Evolutionary conservation across 768 basidiomycete genomes (phyloP), one percentile per base, ranked within the genome.

Genomic region (Leucogyrophana mollusca): DNA sequence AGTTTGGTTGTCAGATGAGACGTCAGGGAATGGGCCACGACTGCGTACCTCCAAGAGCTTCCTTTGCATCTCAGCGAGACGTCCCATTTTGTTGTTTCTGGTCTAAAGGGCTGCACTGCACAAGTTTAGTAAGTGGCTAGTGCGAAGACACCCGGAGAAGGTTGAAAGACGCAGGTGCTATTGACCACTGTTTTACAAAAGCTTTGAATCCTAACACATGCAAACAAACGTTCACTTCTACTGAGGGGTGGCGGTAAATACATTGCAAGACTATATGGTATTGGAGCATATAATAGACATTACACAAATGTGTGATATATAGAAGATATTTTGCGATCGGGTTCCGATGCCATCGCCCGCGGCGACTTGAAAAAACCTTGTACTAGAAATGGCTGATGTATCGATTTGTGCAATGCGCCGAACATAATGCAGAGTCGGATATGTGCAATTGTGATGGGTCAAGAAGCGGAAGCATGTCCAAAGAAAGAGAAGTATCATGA

Each of bases 21-120:
- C 27, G 6, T 30, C 27, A 41, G 18, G 32, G 13, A 22, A 34
- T 47, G 50, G 65, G 23, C 40, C 14, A 33, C 20, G 20, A 45
- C 20, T n/a, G 74, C 68, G n/a, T 54, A 77, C 80, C 70, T 80
- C 75, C 42, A 81, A 65, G 69, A 97, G 89, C 87, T 92, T 96
- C 54, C 94, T 83, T 74, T 97, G 94, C 90, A 93, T 91, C 69
- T 97, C 94, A 50, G 94, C 94, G 46, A 97, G 81, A 39, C 91
- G 81, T 59, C 94, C 94, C 94, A 97, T 97, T 20, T 57, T 78
- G 65, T 6, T 41, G 16, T 30, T 42, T 22, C 10, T 20, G 23
- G 9, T 41, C 7, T 23, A 22, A 13, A 30, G 27, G 7, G 6
- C n/a, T n/a, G n/a, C n/a, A n/a, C n/a, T n/a, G n/a, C n/a, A n/a